These are phyloP conservation scores for Petunia hybrid DNA, from an alignment of 305 asterid genomes.

Conservation along the genomic window DNA sequence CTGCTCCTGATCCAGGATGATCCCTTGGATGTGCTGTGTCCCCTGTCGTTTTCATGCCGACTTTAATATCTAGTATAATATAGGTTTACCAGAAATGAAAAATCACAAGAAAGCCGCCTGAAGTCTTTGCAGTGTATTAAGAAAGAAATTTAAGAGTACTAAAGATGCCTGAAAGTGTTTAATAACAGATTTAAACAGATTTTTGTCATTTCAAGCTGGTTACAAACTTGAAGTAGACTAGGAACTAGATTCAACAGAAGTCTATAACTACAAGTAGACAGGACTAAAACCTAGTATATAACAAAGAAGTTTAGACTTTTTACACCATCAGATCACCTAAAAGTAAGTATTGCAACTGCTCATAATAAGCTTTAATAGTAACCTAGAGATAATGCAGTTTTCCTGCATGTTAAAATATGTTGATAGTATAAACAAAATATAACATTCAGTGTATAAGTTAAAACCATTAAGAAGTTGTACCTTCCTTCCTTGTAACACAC, in stretches of 20 bases:
- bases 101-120: slow-evolving; percentile 10
- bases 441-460: neutral
- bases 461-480: slow-evolving; percentile 33
- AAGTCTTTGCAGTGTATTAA: neutral
- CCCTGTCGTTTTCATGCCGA: slow-evolving; percentile 35
- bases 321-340: neutral
- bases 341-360: neutral
- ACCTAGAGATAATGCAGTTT: neutral
- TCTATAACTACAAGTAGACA: neutral
- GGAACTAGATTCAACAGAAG: neutral
- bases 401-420: neutral
- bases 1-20: slow-evolving; percentile 39
- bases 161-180: slow-evolving; percentile 1
- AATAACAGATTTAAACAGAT: neutral
- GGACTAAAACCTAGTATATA: neutral
- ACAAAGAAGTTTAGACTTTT: neutral
- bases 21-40: slow-evolving; percentile 41
- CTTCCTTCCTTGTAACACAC: slow-evolving; percentile 39
- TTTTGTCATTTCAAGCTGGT: slow-evolving; percentile 3
- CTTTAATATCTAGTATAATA: neutral
- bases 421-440: neutral
- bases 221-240: neutral
- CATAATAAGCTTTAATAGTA: neutral
- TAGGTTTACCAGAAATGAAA: slow-evolving; percentile 14
- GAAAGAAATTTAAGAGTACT: neutral